Evolutionary conservation across 2,329 filamentous ascomycete species (phyloP).

Genomic region (Alternaria sp.): DNA sequence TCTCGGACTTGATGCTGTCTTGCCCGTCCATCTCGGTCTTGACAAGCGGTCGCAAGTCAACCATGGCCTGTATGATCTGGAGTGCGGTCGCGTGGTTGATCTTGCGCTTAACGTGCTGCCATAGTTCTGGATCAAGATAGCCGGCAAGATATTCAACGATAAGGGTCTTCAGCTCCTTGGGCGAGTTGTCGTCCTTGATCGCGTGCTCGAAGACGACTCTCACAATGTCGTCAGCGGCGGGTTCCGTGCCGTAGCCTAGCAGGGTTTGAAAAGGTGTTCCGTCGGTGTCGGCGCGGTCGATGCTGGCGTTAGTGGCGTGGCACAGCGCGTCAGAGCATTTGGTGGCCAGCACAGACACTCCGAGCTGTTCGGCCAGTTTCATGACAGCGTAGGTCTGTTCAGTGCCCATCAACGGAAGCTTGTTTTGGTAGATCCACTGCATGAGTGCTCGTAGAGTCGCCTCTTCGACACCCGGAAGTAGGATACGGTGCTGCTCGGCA

Average conservation of each 20-base stretch:
- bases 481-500: conserved; percentile 24
- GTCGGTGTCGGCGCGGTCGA: conserved; percentile 3
- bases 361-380: conserved; percentile 20
- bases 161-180: conserved; percentile 15
- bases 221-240: conserved; percentile 4
- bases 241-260: not conserved
- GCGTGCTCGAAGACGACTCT: conserved; percentile 26
- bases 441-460: conserved; percentile 18
- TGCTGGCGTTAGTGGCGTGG: not conserved
- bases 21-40: not conserved
- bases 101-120: conserved; percentile 1
- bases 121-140: conserved; percentile 15
- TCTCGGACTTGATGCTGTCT: conserved; percentile 8
- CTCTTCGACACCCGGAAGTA: conserved; percentile 13
- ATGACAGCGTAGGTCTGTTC: conserved; percentile 23
- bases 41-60: conserved; percentile 2
- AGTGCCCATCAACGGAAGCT: conserved; percentile 3
- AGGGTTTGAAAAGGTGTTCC: conserved; percentile 13
- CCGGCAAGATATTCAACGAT: conserved; percentile 22
- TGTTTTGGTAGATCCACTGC: conserved; percentile 24
- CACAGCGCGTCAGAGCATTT: conserved; percentile 21
- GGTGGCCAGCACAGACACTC: conserved; percentile 15
- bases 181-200: conserved; percentile 14
- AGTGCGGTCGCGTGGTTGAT: conserved; percentile 4
- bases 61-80: conserved; percentile 12